phyloP scores from a whole-genome alignment of 1,284 basidiomycete genomes.

The Trichosporon sp. region DNA sequence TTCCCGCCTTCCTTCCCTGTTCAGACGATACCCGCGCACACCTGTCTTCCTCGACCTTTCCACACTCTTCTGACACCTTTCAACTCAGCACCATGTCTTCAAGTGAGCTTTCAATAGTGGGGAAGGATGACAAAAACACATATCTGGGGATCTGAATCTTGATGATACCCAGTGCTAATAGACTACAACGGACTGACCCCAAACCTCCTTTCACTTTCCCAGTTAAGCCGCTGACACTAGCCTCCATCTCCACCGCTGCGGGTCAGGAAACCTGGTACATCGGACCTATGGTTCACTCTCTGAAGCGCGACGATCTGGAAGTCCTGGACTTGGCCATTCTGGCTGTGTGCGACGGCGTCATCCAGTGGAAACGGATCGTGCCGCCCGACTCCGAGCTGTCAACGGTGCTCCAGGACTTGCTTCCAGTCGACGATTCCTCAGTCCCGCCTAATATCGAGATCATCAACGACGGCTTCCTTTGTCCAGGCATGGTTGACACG shows the following conservation, averaged over 20 bases:
- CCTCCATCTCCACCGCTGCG: slow-evolving; percentile 44
- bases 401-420: slow-evolving; percentile 26
- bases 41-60: neutral
- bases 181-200: slow-evolving; percentile 17
- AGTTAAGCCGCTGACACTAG: neutral
- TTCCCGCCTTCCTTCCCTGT: neutral
- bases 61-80: neutral
- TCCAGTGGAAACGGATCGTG: slow-evolving; percentile 65
- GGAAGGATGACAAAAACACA: slow-evolving; percentile 4
- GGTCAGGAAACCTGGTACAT: slow-evolving; percentile 59
- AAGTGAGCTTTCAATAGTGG: neutral
- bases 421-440: slow-evolving; percentile 45
- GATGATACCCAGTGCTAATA: slow-evolving; percentile 6
- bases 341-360: slow-evolving; percentile 65
- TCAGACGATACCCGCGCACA: neutral
- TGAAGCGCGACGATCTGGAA: slow-evolving; percentile 62
- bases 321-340: slow-evolving; percentile 66
- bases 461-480: slow-evolving; percentile 72
- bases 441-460: slow-evolving; percentile 57
- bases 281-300: slow-evolving; percentile 69
- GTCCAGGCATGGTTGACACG: slow-evolving; percentile 88
- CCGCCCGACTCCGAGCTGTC: slow-evolving; percentile 33
- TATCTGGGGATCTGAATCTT: slow-evolving; percentile 11
- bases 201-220: neutral
- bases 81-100: neutral